A percentile compares a stretch with the other conserved stretches of the same genome.
Conservation (phyloP, 345 rosid genomes). For the Eucalyptus curtisii region DNA sequence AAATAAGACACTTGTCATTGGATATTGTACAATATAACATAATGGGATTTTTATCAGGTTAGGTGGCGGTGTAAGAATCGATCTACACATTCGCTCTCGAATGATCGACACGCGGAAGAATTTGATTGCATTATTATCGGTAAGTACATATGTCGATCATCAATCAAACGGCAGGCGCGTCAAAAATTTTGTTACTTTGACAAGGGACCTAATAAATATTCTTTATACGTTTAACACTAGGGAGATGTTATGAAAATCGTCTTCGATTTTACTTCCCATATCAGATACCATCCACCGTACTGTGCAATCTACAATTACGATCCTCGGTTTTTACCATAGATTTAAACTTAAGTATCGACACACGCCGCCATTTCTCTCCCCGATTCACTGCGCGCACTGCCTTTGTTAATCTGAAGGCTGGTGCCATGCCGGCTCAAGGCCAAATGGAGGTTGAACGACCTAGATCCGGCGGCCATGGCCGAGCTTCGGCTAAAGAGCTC, state of each 20-base stretch:
- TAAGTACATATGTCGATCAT: neutral
- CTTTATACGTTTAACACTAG: too few species aligned
- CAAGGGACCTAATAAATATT: neutral
- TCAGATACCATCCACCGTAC: neutral
- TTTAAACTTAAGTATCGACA: neutral
- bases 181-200: too few species aligned
- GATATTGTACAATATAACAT: neutral
- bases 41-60: neutral
- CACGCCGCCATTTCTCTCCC: neutral
- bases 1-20: neutral
- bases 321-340: neutral
- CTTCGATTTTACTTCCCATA: neutral
- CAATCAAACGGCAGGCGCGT: rapidly evolving
- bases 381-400: neutral
- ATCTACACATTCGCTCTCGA: neutral
- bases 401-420: neutral
- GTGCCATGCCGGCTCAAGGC: neutral
- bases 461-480: neutral
- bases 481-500: neutral
- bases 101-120: rapidly evolving
- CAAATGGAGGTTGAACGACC: neutral
- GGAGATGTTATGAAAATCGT: too few species aligned
- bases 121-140: neutral
- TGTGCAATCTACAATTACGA: neutral
- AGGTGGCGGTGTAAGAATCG: neutral